phyloP scores from a whole-genome alignment of 495 filamentous ascomycete species.

The Cudoniella acicularis region DNA sequence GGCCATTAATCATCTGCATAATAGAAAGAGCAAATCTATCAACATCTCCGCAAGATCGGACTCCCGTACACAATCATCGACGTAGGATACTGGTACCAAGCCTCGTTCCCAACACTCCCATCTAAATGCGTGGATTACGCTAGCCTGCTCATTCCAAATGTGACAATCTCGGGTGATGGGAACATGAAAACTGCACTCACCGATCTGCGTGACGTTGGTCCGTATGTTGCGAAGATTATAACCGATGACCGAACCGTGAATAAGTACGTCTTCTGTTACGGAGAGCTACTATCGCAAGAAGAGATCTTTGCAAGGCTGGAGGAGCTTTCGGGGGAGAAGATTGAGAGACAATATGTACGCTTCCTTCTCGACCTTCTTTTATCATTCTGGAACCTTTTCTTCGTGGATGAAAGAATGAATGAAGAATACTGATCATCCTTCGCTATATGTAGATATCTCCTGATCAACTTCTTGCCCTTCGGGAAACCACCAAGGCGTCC shows the following conservation, averaged over 20 bases:
- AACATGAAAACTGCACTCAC: constrained; percentile 44
- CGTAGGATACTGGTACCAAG: constrained; percentile 58
- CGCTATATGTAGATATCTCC: neutral
- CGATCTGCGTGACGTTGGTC: constrained; percentile 55
- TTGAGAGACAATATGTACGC: constrained; percentile 48
- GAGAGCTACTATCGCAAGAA: constrained; percentile 44
- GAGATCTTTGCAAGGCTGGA: constrained; percentile 48
- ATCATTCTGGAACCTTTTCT: too few species aligned
- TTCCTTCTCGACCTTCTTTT: too few species aligned
- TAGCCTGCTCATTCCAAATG: constrained; percentile 35
- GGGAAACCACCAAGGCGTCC: neutral
- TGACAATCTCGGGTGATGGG: constrained; percentile 49
- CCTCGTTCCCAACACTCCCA: constrained; percentile 45
- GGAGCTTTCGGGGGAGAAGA: constrained; percentile 50
- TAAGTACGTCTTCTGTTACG: constrained; percentile 52
- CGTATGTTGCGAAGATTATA: constrained; percentile 53
- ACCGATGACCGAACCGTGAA: constrained; percentile 54
- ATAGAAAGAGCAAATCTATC: constrained; percentile 54
- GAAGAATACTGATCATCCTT: too few species aligned
- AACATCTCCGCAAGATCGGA: constrained; percentile 47
- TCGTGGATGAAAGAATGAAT: too few species aligned
- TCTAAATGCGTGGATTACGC: constrained; percentile 52
- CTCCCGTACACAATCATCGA: constrained; percentile 61
- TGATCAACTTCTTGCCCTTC: neutral
- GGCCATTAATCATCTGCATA: neutral